phyloP scores from a whole-genome alignment of 768 basidiomycete genomes.

The Termitomyces sp. region DNA sequence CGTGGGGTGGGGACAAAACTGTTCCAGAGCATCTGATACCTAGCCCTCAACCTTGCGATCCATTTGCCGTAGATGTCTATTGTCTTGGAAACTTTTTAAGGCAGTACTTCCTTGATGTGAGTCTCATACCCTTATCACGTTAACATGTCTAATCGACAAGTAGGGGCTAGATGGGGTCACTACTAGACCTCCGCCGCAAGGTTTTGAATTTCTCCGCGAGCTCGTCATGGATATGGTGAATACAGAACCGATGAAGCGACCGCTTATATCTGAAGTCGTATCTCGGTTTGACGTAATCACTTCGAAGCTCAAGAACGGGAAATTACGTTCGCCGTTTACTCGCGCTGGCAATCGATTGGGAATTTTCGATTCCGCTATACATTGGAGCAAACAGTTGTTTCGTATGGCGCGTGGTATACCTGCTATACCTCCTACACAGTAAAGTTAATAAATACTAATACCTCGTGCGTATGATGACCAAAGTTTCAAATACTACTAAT shows the following conservation, averaged over 20 bases:
- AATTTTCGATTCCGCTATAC: not conserved
- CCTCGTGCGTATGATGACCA: no score
- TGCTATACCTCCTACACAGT: not conserved
- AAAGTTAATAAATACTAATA: not conserved
- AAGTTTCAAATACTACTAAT: no score
- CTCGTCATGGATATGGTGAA: not conserved
- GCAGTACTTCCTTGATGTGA: not conserved
- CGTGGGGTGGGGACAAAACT: constrained; percentile 34
- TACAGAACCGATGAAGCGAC: not conserved
- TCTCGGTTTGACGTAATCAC: not conserved
- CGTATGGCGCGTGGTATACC: not conserved
- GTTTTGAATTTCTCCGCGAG: not conserved
- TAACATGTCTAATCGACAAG: not conserved
- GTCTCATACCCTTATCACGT: no score
- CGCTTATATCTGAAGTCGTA: not conserved
- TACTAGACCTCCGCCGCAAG: not conserved
- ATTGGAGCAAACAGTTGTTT: not conserved
- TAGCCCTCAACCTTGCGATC: not conserved
- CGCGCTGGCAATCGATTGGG: not conserved
- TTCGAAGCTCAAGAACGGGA: not conserved
- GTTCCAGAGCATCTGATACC: constrained; percentile 23
- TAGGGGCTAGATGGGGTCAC: not conserved
- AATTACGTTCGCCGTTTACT: not conserved
- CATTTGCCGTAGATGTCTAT: not conserved
- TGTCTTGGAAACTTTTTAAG: not conserved